These are phyloP conservation scores for Cryptococcus deneoformans DNA, from an alignment of 1,284 basidiomycete species.

Conservation along the genomic window DNA sequence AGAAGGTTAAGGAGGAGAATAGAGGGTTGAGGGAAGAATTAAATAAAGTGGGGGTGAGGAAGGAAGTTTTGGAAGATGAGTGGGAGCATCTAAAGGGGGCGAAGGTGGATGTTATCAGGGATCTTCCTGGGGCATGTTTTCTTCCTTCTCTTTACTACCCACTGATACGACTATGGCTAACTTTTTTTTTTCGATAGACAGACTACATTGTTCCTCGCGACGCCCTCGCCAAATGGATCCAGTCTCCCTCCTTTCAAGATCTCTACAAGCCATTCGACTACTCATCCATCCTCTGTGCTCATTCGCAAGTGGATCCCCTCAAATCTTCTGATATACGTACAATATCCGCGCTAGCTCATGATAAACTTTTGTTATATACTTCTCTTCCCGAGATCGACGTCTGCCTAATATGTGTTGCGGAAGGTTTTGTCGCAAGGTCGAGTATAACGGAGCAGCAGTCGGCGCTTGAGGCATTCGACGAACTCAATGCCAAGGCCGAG, in stretches of 20 bases:
- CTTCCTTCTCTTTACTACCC: background rate
- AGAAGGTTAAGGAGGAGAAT: conserved; percentile 61
- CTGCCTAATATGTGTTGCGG: conserved; percentile 28
- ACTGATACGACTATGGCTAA: background rate
- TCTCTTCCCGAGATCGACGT: conserved; percentile 19
- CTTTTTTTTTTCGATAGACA: conserved; percentile 22
- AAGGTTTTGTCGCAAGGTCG: conserved; percentile 5
- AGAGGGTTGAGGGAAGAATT: conserved; percentile 14
- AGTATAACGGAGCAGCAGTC: conserved; percentile 1
- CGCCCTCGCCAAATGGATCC: conserved; percentile 27
- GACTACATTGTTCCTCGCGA: conserved; percentile 31
- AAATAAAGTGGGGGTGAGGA: conserved; percentile 8
- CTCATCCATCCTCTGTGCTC: conserved; percentile 20
- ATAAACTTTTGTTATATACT: conserved; percentile 13
- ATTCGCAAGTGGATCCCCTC: conserved; percentile 25
- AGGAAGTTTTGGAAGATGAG: conserved; percentile 13
- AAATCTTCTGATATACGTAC: conserved; percentile 14
- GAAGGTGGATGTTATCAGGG: conserved; percentile 24
- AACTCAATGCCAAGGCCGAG: conserved; percentile 13
- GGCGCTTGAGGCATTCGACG: conserved; percentile 21
- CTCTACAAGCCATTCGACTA: conserved; percentile 21
- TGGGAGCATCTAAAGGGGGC: conserved; percentile 17
- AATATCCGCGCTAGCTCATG: conserved; percentile 28
- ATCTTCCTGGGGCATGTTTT: conserved; percentile 27
- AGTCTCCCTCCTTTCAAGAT: conserved; percentile 11